phyloP scores from a whole-genome alignment of 1,284 basidiomycete genomes.

The Ceratobasidium sp. region DNA sequence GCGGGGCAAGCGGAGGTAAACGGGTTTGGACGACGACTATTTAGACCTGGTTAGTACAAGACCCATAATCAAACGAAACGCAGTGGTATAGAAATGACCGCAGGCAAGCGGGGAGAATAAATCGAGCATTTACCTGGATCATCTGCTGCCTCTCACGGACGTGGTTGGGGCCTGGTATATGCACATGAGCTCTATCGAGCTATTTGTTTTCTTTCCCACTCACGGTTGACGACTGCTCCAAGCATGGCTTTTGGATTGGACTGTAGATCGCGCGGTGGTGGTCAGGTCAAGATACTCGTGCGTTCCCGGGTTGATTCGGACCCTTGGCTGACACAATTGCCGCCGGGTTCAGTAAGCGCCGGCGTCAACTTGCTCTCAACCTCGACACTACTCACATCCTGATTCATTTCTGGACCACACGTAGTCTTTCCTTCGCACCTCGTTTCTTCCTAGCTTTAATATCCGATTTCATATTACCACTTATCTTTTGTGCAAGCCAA shows the following conservation, averaged over 20 bases:
- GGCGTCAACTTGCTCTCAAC: neutral
- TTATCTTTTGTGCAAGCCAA: neutral
- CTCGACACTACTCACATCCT: neutral
- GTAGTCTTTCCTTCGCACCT: too few relatives aligned
- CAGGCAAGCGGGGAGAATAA: neutral
- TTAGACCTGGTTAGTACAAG: neutral
- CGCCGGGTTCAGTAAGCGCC: constrained; percentile 1
- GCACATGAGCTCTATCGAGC: constrained; percentile 47
- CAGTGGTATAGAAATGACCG: neutral
- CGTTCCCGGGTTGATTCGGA: constrained; percentile 30
- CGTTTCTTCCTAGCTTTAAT: neutral
- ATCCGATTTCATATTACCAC: neutral
- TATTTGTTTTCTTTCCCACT: constrained; percentile 53
- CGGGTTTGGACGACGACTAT: constrained; percentile 53
- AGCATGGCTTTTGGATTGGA: constrained; percentile 35
- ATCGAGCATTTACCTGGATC: constrained; percentile 62
- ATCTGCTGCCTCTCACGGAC: constrained; percentile 68
- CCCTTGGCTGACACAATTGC: constrained; percentile 15
- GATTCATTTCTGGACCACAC: too few relatives aligned
- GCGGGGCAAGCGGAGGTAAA: constrained; percentile 59
- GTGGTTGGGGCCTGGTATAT: constrained; percentile 63
- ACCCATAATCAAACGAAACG: constrained; percentile 22
- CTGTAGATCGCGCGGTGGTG: constrained; percentile 41
- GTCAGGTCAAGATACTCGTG: constrained; percentile 40
- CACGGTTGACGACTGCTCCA: constrained; percentile 44